Base-by-base conservation (phyloP, 1,139 yeast species). In the Debaryomyces sp. region DNA sequence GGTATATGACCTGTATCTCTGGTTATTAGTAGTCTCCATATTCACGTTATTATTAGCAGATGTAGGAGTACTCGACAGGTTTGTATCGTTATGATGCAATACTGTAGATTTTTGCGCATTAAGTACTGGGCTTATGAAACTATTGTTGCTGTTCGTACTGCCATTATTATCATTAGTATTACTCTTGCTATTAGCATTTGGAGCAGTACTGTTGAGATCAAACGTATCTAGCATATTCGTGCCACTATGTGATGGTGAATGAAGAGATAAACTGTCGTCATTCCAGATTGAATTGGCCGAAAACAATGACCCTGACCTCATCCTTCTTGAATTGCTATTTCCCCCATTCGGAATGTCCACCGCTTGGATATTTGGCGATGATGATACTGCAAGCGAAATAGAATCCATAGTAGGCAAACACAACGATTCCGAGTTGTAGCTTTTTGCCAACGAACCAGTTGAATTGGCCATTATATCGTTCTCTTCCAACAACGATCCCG, bases 251-350 rank as follows among this genome's bases (percentile, higher is more conserved):
- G 60, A 55, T 10, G 64, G 59, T 18, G 62, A 49, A 44, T 54
- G 53, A 12, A 48, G 42, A 13, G 65, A 56, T 23, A 53, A 54
- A 33, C 61, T 59, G 54, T 70, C 81, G 62, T 76, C 80, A 54
- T 76, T 76, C 81, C 81, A 76, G 47, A 76, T 76, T 42, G 79
- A 74, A 54, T 73, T 69, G 6, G 77, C 67, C 30, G 77, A 71
- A 50, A 75, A 75, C 48, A 76, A 61, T 3, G 79, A 73, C 2
- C 80, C 80, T 4, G 79, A 73, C 40, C 81, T 63, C 62, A 71
- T 67, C 41, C 80, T 56, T 46, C 69, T 57, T 10, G 46, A 22
- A 9, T 47, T 47, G 17, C 49, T 44, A 17, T 29, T 44, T 17
- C 44, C 44, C 13, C 44, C 46, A 10, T 44, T 48, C 34, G 62